Evolutionary conservation across 2,329 filamentous ascomycete genomes (phyloP).

Genomic region (Ophiostoma australiae): DNA sequence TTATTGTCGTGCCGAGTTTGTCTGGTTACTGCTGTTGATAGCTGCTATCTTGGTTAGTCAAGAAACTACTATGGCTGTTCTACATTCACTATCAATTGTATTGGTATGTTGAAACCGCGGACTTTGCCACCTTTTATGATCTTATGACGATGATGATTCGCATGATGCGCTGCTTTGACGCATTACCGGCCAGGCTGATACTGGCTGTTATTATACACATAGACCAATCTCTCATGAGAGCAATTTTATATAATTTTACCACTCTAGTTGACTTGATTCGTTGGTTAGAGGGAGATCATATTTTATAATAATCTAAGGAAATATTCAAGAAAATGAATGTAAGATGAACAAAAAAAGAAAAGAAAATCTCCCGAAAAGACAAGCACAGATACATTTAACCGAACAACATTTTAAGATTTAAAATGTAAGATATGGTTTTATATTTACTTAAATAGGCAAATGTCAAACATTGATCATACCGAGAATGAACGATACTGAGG

Average conservation of each 20-base stretch:
- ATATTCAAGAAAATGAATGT: no score
- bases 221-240: background rate
- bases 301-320: no score
- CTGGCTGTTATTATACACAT: background rate
- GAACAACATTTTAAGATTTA: no score
- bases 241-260: background rate
- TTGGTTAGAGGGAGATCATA: no score
- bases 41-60: conserved; percentile 9
- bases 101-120: background rate
- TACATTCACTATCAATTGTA: conserved; percentile 2
- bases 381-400: no score
- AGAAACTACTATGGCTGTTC: conserved; percentile 10
- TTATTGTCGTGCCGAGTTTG: background rate
- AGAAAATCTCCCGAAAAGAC: no score
- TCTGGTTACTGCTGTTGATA: background rate
- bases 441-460: no score
- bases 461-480: no score
- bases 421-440: no score
- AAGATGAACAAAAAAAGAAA: no score
- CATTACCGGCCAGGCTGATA: background rate
- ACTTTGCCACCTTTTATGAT: background rate
- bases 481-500: no score
- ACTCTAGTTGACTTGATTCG: no score
- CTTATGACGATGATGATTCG: conserved; percentile 6
- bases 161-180: background rate